Conservation (phyloP, 352 stramenopile genomes). For the Pythium phragmiticola region DNA sequence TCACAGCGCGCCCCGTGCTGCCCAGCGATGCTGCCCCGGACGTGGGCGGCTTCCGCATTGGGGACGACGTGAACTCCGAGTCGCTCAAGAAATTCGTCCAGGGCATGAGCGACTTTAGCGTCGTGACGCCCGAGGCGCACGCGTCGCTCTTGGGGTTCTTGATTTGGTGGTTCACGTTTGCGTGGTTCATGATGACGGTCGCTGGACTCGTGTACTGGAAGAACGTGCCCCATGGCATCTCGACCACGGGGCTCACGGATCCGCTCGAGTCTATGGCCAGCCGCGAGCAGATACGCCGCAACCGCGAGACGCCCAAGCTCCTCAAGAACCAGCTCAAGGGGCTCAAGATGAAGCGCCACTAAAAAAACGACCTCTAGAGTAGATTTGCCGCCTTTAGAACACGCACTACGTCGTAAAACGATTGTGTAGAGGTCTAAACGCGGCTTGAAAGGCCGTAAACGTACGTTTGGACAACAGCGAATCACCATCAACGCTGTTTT, state of each 20-base stretch:
- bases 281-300: constrained; percentile 31
- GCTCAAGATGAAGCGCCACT: constrained; percentile 67
- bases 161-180: constrained; percentile 49
- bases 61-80: constrained; percentile 45
- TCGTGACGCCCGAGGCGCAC: constrained; percentile 62
- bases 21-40: constrained; percentile 38
- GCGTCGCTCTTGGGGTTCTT: constrained; percentile 64
- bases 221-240: constrained; percentile 46
- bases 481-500: too few species aligned
- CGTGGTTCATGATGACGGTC: constrained; percentile 55
- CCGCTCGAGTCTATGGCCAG: neutral
- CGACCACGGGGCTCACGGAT: constrained; percentile 21
- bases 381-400: too few species aligned
- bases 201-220: constrained; percentile 65
- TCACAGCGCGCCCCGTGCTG: constrained; percentile 28
- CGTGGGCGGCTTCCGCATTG: constrained; percentile 57
- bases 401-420: too few species aligned
- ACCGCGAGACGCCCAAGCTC: constrained; percentile 63
- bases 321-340: constrained; percentile 75
- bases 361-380: neutral
- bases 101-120: constrained; percentile 59
- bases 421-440: too few species aligned
- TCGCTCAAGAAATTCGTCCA: constrained; percentile 54
- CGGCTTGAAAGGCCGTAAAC: too few species aligned
- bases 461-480: too few species aligned